Conservation (phyloP, 768 basidiomycete species). For the Gloeophyllum trabeum region DNA sequence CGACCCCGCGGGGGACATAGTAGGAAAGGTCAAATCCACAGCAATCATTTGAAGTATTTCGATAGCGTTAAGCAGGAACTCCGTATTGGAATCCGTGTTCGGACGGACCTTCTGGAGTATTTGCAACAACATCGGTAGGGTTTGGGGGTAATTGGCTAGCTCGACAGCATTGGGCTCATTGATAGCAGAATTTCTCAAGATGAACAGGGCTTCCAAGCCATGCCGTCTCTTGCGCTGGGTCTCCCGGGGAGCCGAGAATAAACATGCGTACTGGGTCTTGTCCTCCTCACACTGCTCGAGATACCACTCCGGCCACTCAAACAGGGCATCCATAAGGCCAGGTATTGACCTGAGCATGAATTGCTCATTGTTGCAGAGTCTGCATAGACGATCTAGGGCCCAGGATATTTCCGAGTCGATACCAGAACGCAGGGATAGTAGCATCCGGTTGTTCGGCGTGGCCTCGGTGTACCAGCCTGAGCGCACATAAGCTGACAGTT, state of each 20-base stretch:
- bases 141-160: constrained; percentile 45
- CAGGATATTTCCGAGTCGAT: constrained; percentile 78
- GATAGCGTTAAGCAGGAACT: constrained; percentile 60
- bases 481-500: too few species aligned
- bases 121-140: constrained; percentile 53
- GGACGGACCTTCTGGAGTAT: constrained; percentile 51
- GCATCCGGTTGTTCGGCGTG: constrained; percentile 73
- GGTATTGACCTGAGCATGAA: constrained; percentile 65
- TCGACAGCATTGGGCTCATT: constrained; percentile 56
- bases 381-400: constrained; percentile 80
- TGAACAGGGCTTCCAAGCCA: constrained; percentile 76
- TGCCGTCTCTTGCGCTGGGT: constrained; percentile 49
- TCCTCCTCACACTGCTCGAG: constrained; percentile 22
- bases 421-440: constrained; percentile 79
- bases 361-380: constrained; percentile 69
- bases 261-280: constrained; percentile 8
- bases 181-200: constrained; percentile 79
- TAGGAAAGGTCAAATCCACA: constrained; percentile 26
- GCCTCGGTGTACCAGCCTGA: constrained; percentile 83
- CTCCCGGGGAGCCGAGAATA: constrained; percentile 48
- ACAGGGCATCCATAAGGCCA: constrained; percentile 73
- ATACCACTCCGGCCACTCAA: constrained; percentile 87
- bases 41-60: constrained; percentile 64
- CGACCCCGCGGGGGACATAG: constrained; percentile 18
- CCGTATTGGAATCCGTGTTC: constrained; percentile 53